Conservation (phyloP, 441 rosid genomes). For the Mallotus japonicus region DNA sequence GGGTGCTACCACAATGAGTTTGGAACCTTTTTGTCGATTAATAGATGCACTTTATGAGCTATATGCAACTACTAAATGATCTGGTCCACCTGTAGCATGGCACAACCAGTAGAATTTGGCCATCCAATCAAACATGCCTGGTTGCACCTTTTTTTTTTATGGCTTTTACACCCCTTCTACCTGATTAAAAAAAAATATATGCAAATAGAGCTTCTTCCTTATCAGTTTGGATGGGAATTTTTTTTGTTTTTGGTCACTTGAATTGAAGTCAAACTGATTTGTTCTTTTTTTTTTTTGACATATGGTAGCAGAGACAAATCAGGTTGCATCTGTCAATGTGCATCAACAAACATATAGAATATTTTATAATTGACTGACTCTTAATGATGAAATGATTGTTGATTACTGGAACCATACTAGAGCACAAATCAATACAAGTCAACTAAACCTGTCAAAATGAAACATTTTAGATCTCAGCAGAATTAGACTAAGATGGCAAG, state of each 20-base stretch:
- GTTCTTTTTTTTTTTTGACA: background rate
- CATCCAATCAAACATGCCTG: background rate
- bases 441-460: background rate
- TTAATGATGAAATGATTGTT: background rate
- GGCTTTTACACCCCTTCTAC: background rate
- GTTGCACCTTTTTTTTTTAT: background rate
- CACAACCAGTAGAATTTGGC: too few relatives aligned
- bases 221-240: background rate
- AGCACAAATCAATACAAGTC: background rate
- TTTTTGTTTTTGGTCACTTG: too few relatives aligned
- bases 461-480: background rate
- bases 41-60: background rate
- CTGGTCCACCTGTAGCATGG: background rate
- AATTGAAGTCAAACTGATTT: background rate
- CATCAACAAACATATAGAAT: background rate
- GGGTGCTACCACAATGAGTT: background rate
- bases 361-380: background rate
- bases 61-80: background rate
- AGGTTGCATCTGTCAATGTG: background rate
- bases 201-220: background rate
- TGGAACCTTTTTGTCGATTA: conserved; percentile 1
- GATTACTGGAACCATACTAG: background rate
- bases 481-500: background rate
- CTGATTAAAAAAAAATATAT: background rate
- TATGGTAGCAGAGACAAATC: too few relatives aligned